Conservation (phyloP, 192 early-diverging fungal species). For the Pilobolus umbonatus region DNA sequence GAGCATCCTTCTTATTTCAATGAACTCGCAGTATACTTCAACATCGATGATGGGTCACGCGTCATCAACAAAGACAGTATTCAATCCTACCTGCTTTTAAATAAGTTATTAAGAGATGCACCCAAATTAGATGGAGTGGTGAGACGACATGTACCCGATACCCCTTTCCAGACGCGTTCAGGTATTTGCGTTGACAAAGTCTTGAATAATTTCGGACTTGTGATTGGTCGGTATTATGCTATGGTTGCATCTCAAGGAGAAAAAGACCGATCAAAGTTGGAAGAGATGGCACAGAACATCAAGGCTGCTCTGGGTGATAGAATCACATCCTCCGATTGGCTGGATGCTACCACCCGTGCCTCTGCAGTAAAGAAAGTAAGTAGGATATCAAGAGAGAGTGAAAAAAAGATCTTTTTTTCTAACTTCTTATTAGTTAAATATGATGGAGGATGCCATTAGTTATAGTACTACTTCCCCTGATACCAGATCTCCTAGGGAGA, state of each 20-base stretch:
- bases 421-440: background rate
- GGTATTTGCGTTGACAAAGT: slow-evolving; percentile 7
- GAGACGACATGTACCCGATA: background rate
- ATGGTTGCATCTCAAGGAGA: slow-evolving; percentile 39
- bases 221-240: slow-evolving; percentile 42
- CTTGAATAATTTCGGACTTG: slow-evolving; percentile 13
- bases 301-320: slow-evolving; percentile 27
- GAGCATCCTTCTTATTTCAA: background rate
- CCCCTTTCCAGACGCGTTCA: slow-evolving; percentile 6
- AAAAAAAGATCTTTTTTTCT: background rate
- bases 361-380: slow-evolving; percentile 35
- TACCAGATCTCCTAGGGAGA: slow-evolving; percentile 5
- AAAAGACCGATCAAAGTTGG: slow-evolving; percentile 34
- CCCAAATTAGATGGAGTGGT: slow-evolving; percentile 2
- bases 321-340: slow-evolving; percentile 38
- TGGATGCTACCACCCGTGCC: slow-evolving; percentile 39
- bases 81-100: background rate
- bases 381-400: no score
- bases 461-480: slow-evolving; percentile 59
- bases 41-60: background rate
- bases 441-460: slow-evolving; percentile 25
- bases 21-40: background rate
- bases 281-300: slow-evolving; percentile 35
- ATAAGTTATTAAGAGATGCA: background rate
- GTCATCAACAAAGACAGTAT: background rate